Base-by-base conservation (phyloP, 1,284 basidiomycete species). In the Microbotryum scabiosae region DNA sequence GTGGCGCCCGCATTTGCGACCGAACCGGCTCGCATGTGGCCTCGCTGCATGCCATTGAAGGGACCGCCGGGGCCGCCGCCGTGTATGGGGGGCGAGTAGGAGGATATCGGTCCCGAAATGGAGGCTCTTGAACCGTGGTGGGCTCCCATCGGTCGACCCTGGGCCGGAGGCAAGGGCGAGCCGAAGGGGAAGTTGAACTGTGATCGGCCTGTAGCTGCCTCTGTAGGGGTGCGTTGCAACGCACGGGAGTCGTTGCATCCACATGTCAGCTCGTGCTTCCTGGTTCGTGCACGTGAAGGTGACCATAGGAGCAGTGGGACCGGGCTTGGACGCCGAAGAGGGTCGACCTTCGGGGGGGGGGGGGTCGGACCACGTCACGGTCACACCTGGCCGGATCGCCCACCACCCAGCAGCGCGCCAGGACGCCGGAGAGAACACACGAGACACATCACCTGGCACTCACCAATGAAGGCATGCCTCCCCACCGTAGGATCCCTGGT, bases 131-230 rank as follows among this genome's bases (percentile, higher is more conserved):
- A 62, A 63, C 53, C 67, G 62, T 59, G 70, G 23, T 62, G 69
- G 53, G 52, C 61, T 57, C 57, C 68, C 57, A 52, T 54, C 26
- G 62, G 57, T 4, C 61, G 59, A 23, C 60, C 54, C 48, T 66
- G 62, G 2, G 59, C 60, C 20, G 62, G 59, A 4, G 57, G 53
- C 8, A 61, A 51, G 10, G 59, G 64, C 8, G 61, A 56, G 20
- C 66, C 56, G 18, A 65, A 51, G 21, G 75, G 75, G 32, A 73
- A 74, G 63, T 73, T 72, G 74, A 73, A 75, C 64, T 73, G 73
- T 21, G 71, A 72, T 32, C 75, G 62, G 25, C 75, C 75, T 3
- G 75, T 75, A 2, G 75, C 69, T 6, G 68, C 67, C 54, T 76
- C 75, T 69, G 60, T 20, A 20, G 20, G 20, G 28, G 14, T 9